Evolutionary conservation across 495 filamentous ascomycete species (phyloP).

Genomic region (Trichoderma reesei): DNA sequence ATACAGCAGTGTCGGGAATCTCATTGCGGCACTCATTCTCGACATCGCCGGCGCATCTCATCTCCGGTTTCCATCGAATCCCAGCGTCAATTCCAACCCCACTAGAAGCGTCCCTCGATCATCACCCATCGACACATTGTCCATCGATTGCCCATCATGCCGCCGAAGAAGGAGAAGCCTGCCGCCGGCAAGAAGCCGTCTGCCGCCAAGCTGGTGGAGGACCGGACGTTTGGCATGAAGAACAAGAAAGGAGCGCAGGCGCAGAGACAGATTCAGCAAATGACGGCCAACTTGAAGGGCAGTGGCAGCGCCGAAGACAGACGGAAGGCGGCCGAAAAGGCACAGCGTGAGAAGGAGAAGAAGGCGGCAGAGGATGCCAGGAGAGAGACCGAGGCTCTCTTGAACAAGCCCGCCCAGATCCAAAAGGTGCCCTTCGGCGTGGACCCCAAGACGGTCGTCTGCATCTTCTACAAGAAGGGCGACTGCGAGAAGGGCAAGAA

Average conservation of each 20-base stretch:
- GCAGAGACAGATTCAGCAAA: constrained; percentile 77
- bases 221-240: constrained; percentile 99
- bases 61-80: neutral
- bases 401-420: constrained; percentile 89
- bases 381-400: constrained; percentile 63
- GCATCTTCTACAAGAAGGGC: constrained; percentile 91
- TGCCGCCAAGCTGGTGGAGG: constrained; percentile 60
- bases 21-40: neutral
- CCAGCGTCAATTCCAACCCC: neutral
- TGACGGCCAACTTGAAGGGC: constrained; percentile 58
- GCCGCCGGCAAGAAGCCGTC: constrained; percentile 53
- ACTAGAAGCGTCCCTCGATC: neutral
- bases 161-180: constrained; percentile 77
- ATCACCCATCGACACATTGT: neutral
- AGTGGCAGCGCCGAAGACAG: constrained; percentile 78
- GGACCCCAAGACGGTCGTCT: constrained; percentile 97
- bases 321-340: constrained; percentile 80
- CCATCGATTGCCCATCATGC: constrained; percentile 51
- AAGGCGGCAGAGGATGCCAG: constrained; percentile 71
- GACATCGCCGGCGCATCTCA: neutral
- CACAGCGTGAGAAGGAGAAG: constrained; percentile 72
- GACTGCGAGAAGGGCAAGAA: constrained; percentile 94
- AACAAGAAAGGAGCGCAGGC: constrained; percentile 94
- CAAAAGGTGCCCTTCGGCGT: constrained; percentile 98
- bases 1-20: neutral